Evolutionary conservation across 2,329 filamentous ascomycete species (phyloP).

Genomic region (Fusarium annulatum): DNA sequence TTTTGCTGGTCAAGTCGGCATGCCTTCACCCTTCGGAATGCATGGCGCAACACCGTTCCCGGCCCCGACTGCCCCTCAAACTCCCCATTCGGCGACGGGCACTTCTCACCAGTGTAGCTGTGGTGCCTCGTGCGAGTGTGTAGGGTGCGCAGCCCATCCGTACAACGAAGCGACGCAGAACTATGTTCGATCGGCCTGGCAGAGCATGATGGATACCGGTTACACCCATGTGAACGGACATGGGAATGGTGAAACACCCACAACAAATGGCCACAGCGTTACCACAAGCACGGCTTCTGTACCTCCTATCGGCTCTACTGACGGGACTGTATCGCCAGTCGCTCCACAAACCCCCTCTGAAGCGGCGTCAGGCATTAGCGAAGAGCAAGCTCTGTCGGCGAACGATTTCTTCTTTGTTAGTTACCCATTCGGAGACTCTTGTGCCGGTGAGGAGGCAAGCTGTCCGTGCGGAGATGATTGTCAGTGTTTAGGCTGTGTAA

Average conservation of each 20-base stretch:
- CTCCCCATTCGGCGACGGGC: slow-evolving; percentile 41
- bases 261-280: slow-evolving; percentile 27
- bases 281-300: slow-evolving; percentile 30
- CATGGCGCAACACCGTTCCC: slow-evolving; percentile 36
- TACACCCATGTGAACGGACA: slow-evolving; percentile 43
- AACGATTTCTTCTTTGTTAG: slow-evolving; percentile 70
- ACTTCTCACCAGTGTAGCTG: slow-evolving; percentile 66
- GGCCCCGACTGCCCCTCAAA: slow-evolving; percentile 22
- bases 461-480: slow-evolving; percentile 71
- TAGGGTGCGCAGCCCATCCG: slow-evolving; percentile 75
- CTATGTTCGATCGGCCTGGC: slow-evolving; percentile 62
- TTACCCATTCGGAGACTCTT: slow-evolving; percentile 61
- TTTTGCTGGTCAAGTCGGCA: slow-evolving; percentile 50
- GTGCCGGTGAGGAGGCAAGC: slow-evolving; percentile 60
- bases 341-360: slow-evolving; percentile 61
- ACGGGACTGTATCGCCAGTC: slow-evolving; percentile 52
- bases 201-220: slow-evolving; percentile 51
- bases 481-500: slow-evolving; percentile 66
- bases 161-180: slow-evolving; percentile 72
- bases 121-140: slow-evolving; percentile 73
- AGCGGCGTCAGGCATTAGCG: slow-evolving; percentile 56
- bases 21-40: slow-evolving; percentile 45
- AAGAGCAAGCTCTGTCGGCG: slow-evolving; percentile 63
- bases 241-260: slow-evolving; percentile 33
- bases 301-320: slow-evolving; percentile 26